Evolutionary conservation across 768 basidiomycete species (phyloP), one percentile per base, ranked within the genome.

Genomic region (Rhodotorula diobovata): DNA sequence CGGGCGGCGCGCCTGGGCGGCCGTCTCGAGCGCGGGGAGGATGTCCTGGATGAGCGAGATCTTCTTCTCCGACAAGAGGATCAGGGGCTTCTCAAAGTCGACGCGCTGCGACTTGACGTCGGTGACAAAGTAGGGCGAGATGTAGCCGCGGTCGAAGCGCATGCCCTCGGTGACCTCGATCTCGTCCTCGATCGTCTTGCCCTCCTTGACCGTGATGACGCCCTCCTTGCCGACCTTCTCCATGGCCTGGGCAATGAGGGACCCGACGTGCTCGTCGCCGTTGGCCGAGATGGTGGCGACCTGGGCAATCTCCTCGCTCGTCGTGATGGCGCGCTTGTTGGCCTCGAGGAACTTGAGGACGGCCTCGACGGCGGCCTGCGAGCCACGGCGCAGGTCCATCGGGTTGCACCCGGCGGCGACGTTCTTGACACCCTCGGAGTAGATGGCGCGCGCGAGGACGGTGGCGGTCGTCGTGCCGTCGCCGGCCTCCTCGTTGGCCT

Each of bases 141-240:
- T 95, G 86, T 87, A 99, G 32, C 95, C 95, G 64, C 95, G 90
- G 86, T 99, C 95, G 83, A 99, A 97, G 78, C 93, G 88, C 95
- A 99, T 99, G 81, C 95, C 95, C 83, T 99, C 95, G 37, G 95
- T 97, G 78, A 99, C 93, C 81, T 99, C 95, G 80, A 97, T 97
- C 82, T 96, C 93, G 79, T 99, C 95, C 77, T 97, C 93, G 75
- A 94, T 96, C 11, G 95, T 98, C 77, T 90, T 88, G 55, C 95
- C 95, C 82, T 99, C 95, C 85, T 98, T 99, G 81, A 99, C 94
- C 61, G 95, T 98, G 84, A 99, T 98, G 79, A 98, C 95, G 81
- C 95, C 95, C 83, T 99, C 95, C 84, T 95, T 96, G 80, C 95
- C 95, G 71, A 98, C 95, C 82, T 96, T 96, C 83, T 98, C 95